phyloP scores from a whole-genome alignment of 1,139 yeast genomes.

The Hanseniaspora uvarum region DNA sequence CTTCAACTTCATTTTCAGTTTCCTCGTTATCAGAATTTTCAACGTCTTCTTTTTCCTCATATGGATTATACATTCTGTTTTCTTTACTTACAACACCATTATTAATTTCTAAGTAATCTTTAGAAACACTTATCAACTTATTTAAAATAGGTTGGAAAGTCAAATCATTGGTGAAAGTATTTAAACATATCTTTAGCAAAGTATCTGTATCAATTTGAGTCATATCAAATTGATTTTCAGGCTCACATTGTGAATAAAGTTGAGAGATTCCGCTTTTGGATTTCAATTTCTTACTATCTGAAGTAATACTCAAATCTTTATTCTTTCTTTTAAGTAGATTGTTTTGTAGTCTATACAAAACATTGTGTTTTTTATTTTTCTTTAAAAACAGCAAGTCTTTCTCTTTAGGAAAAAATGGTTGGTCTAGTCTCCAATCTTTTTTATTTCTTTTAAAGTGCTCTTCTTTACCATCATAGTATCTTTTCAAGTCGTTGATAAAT shows the following conservation, averaged over 20 bases:
- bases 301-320: background rate
- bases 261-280: slow-evolving; percentile 3
- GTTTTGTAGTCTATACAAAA: slow-evolving; percentile 10
- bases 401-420: slow-evolving; percentile 22
- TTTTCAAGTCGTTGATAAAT: slow-evolving; percentile 24
- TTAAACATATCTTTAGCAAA: slow-evolving; percentile 15
- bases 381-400: slow-evolving; percentile 24
- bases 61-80: slow-evolving; percentile 23
- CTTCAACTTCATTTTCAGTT: slow-evolving; percentile 12
- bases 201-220: slow-evolving; percentile 3
- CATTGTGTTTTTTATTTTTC: slow-evolving; percentile 9
- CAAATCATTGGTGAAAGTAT: slow-evolving; percentile 16
- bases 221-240: slow-evolving; percentile 12
- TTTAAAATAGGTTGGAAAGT: slow-evolving; percentile 8
- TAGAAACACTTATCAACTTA: slow-evolving; percentile 14
- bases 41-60: slow-evolving; percentile 22
- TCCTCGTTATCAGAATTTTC: slow-evolving; percentile 29
- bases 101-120: slow-evolving; percentile 17
- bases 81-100: slow-evolving; percentile 21
- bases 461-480: slow-evolving; percentile 31
- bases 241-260: slow-evolving; percentile 5
- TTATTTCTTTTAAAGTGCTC: slow-evolving; percentile 21
- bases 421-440: slow-evolving; percentile 29
- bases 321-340: slow-evolving; percentile 15
- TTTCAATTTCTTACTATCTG: slow-evolving; percentile 4